phyloP scores from a whole-genome alignment of 495 filamentous ascomycete species.

The Rhizodiscina lignyota region DNA sequence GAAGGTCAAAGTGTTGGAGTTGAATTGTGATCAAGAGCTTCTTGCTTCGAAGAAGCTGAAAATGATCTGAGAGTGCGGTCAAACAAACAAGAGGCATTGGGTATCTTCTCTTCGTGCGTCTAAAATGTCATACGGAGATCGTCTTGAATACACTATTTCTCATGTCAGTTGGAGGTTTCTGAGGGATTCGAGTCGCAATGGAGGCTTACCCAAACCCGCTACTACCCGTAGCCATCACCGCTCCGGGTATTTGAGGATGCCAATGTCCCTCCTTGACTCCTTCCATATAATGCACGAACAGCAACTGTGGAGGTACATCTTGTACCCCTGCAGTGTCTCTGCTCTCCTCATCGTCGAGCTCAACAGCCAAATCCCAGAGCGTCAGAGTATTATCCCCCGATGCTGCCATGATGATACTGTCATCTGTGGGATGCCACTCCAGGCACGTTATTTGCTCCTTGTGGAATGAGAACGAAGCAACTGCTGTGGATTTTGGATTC shows the following conservation, averaged over 20 bases:
- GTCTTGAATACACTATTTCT: conserved; percentile 44
- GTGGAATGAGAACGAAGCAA: conserved; percentile 86
- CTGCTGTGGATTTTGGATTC: conserved; percentile 41
- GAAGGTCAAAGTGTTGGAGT: no score
- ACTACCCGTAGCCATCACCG: conserved; percentile 75
- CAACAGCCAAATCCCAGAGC: conserved; percentile 91
- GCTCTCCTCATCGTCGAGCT: conserved; percentile 91
- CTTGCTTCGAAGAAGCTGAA: no score
- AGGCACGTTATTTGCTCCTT: conserved; percentile 88
- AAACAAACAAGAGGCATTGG: no score
- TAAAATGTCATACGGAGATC: conserved; percentile 18
- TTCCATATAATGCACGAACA: conserved; percentile 95
- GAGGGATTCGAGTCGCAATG: conserved; percentile 1
- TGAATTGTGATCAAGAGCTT: no score
- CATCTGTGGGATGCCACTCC: conserved; percentile 95
- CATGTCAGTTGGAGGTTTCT: conserved; percentile 7
- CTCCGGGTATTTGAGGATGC: conserved; percentile 93
- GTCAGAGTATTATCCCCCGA: conserved; percentile 89
- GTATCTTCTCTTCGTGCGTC: neutral
- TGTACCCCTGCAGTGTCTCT: conserved; percentile 71
- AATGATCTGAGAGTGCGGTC: no score
- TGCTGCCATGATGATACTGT: conserved; percentile 82
- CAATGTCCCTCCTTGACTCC: conserved; percentile 89
- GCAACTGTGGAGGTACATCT: conserved; percentile 81
- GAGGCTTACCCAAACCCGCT: conserved; percentile 54